These are phyloP conservation scores for Tremella fuciformis DNA, from an alignment of 768 basidiomycete species.

Conservation along the genomic window DNA sequence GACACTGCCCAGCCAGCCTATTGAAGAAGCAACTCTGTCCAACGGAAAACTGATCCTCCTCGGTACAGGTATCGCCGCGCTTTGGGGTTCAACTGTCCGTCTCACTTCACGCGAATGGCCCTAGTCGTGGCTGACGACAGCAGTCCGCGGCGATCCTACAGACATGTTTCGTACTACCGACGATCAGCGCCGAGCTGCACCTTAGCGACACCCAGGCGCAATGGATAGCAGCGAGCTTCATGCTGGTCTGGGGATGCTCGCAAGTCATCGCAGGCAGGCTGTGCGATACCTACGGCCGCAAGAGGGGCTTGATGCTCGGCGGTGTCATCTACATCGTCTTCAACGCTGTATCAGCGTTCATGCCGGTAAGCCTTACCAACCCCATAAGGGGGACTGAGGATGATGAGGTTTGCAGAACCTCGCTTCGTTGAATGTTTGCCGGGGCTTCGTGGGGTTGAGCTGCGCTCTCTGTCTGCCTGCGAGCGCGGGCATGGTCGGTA, in stretches of 20 bases:
- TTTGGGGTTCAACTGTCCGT: too few species aligned
- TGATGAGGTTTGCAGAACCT: conserved; percentile 11
- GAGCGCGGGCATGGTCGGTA: conserved; percentile 8
- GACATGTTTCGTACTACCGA: conserved; percentile 2
- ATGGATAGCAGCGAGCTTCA: conserved; percentile 8
- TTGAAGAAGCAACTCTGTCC: too few species aligned
- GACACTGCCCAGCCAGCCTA: too few species aligned
- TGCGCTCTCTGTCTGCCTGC: conserved; percentile 1
- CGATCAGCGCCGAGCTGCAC: not conserved
- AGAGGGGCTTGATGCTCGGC: conserved; percentile 5
- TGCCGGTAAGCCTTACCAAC: too few species aligned
- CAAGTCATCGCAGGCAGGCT: conserved; percentile 12
- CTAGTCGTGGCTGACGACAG: too few species aligned
- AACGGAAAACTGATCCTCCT: too few species aligned
- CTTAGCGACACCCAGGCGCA: not conserved
- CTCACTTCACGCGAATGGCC: too few species aligned
- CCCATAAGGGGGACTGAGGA: too few species aligned
- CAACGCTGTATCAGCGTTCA: not conserved
- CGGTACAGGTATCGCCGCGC: too few species aligned
- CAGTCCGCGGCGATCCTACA: conserved; percentile 7
- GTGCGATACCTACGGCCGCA: conserved; percentile 13
- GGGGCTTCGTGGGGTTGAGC: conserved; percentile 7
- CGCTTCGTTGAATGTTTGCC: not conserved
- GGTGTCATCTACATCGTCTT: not conserved
- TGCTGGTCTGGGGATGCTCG: conserved; percentile 14